Evolutionary conservation across 2,329 filamentous ascomycete genomes (phyloP), one percentile per base, ranked within the genome.

Genomic region (Aureobasidium namibiae): DNA sequence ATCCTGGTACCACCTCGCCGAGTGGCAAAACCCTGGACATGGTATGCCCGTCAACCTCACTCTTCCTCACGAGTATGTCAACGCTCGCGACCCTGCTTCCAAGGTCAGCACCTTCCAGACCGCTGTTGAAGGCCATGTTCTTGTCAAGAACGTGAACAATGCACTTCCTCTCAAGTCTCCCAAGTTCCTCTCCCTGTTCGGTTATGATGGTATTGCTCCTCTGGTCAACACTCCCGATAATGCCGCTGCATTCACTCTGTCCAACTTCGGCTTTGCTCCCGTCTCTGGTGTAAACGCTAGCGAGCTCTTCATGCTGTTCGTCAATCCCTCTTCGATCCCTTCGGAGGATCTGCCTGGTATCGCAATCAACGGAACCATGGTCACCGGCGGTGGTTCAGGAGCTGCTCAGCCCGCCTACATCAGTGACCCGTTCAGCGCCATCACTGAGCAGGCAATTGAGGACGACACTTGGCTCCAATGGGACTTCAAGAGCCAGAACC

Each of bases 51-150:
- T 65, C 1, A 74, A 78, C 56, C 69, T 83, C 3, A 74, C 75
- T 0, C 68, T 74, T 38, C 78, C 79, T 1, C 84, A 86, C 61
- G 63, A 66, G 0, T 72, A 79, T 21, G 73, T 86, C 9, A 80
- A 86, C 63, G 83, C 78, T 2, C 74, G 80, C 23, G 79, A 86
- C 66, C 68, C 75, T 13, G 71, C 75, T 7, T 74, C 79, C 10
- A 77, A 78, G 9, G 68, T 74, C 0, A 76, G 78, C 0, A 68
- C 84, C 0, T 66, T 85, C 0, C 74, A 82, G n/a, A 80, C 82
- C 3, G 83, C 82, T 0, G 72, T 84, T 4, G 83, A 86, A 64
- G 83, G 84, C 4, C 82, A 85, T 57, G 84, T 87, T 1, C 75
- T 87, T 0, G 76, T 87, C 31, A 87, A 87, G 68, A 87, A 87